Evolutionary conservation across 805 yeast genomes (phyloP), one percentile per base, ranked within the genome.

Genomic region (Candida silvatica): DNA sequence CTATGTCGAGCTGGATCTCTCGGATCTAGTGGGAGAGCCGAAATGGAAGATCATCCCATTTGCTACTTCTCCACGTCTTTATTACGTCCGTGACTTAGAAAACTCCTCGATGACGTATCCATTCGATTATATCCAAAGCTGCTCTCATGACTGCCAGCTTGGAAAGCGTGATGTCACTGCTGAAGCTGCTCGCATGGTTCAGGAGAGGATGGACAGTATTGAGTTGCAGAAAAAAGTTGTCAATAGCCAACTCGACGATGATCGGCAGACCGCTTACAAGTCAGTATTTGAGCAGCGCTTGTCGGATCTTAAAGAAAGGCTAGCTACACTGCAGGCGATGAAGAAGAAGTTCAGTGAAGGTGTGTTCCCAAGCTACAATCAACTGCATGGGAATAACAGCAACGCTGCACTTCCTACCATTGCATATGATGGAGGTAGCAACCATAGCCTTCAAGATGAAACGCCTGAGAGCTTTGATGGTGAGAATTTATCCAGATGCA

Each of bases 61-160:
- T 27, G 62, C 62, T 0, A 51, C 56, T 32, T 64, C 81, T 5
- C 85, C 85, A 1, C 59, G 74, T 44, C 71, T 79, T 38, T 69
- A 77, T 6, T 79, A 77, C 46, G 69, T 76, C 38, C 56, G 83
- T 40, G 79, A 78, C 27, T 54, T 57, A 47, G 65, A 56, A 7
- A 59, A 59, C 5, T 55, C 61, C n/a, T n/a, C n/a, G n/a, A n/a
- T n/a, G n/a, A n/a, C n/a, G n/a, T n/a, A n/a, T n/a, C 82, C 83
- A 12, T 80, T 79, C 59, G 83, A 81, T 5, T 39, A 34, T 6
- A 42, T 49, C n/a, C 60, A 62, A 22, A 81, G 72, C 39, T 48
- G 61, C 0, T 76, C 85, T 5, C 95, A 88, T 49, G 56, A 62
- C 9, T 90, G 96, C 54, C 52, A 67, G 16, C 56, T 78, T 39